Evolutionary conservation across 2,329 filamentous ascomycete genomes (phyloP).

Genomic region (Aspergillus udagawae): DNA sequence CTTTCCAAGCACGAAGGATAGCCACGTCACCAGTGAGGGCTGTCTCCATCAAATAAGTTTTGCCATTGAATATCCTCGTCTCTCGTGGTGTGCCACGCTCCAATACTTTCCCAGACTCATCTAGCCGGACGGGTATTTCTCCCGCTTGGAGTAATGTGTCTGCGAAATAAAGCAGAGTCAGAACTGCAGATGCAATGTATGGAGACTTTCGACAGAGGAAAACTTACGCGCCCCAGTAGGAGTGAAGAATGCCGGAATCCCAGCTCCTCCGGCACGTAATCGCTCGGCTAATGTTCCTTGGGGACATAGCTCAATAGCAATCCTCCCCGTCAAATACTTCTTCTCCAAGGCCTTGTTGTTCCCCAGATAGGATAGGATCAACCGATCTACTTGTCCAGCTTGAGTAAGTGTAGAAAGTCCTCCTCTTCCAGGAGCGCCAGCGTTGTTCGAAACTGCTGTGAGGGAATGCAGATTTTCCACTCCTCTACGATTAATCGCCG

Average conservation of each 20-base stretch:
- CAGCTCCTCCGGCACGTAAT: slow-evolving; percentile 67
- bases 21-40: slow-evolving; percentile 72
- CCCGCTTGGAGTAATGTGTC: slow-evolving; percentile 38
- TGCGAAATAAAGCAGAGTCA: slow-evolving; percentile 4
- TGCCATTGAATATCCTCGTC: slow-evolving; percentile 68
- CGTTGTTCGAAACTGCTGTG: slow-evolving; percentile 78
- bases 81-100: slow-evolving; percentile 65
- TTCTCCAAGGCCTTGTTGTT: slow-evolving; percentile 73
- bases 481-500: slow-evolving; percentile 60
- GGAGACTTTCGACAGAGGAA: neutral
- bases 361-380: slow-evolving; percentile 72
- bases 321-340: slow-evolving; percentile 69
- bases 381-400: slow-evolving; percentile 65
- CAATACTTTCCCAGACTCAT: slow-evolving; percentile 78
- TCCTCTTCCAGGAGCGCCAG: slow-evolving; percentile 63
- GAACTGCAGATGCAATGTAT: neutral
- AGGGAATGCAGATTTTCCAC: slow-evolving; percentile 54
- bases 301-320: slow-evolving; percentile 71
- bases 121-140: slow-evolving; percentile 64
- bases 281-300: slow-evolving; percentile 55
- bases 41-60: slow-evolving; percentile 72
- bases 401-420: slow-evolving; percentile 66
- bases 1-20: slow-evolving; percentile 72
- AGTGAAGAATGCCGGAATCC: slow-evolving; percentile 78
- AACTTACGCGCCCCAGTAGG: slow-evolving; percentile 64